Evolutionary conservation across 805 yeast genomes (phyloP), one percentile per base, ranked within the genome.

Genomic region (Spathaspora gorwiae): DNA sequence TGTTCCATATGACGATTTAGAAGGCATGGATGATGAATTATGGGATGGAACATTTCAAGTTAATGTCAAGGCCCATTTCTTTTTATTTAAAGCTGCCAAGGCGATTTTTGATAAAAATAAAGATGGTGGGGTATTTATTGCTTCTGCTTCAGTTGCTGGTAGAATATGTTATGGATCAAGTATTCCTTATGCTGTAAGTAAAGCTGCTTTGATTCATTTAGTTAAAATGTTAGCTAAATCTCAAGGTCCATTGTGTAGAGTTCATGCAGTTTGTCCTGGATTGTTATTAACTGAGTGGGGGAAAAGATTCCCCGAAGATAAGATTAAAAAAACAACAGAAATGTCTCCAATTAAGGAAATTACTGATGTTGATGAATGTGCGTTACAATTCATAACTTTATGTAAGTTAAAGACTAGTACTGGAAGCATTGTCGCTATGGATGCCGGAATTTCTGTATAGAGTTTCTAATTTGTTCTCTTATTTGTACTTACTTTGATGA

Each of bases 131-230:
- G 49, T 51, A 3, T 60, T 60, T 35, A 53, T 60, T 35, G 60
- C 54, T 24, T 47, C 63, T 5, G 61, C 64, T 11, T 59, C 63
- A 4, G 52, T 60, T 19, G 65, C 65, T 12, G 68, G 68, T 6
- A 42, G 62, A 33, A 49, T 48, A 26, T 51, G 37, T 52, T 60
- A 47, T 50, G 65, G 62, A 10, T 55, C 60, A 15, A 59, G 56
- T 60, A 66, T 53, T 39, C 68, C 74, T 9, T 68, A 68, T 50
- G 59, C 68, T 7, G 70, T 63, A 24, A 54, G 54, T 44, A 56
- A 56, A 40, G 59, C 59, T 7, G 60, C 49, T 12, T 45, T 56
- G 35, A 55, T 56, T 41, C 60, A 56, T 33, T 47, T 56, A 42
- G 57, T 54, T 26, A 46, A 51, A 35, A 46, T 56, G 43, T 46